A percentile compares a stretch with the other conserved stretches of the same genome.
These are phyloP conservation scores for Cyclotella atomus DNA, from an alignment of 108 stramenopile genomes.

Conservation along the genomic window DNA sequence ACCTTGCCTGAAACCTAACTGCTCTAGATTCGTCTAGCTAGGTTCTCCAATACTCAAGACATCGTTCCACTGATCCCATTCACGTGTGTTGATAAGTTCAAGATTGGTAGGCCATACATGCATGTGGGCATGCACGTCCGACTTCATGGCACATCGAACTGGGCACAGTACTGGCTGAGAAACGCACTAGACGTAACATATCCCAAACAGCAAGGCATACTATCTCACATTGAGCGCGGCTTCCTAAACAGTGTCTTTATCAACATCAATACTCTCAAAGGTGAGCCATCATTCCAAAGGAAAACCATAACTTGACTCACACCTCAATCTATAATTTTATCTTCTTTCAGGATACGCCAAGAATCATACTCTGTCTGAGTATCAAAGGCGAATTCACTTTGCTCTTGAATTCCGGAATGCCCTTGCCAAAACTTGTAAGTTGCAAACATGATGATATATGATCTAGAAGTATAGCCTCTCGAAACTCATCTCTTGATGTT, in stretches of 20 bases:
- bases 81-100: conserved; percentile 4
- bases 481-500: neutral
- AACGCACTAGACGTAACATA: conserved; percentile 24
- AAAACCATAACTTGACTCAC: too few relatives aligned
- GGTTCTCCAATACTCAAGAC: conserved; percentile 22
- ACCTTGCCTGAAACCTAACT: too few relatives aligned
- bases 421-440: conserved; percentile 19
- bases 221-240: neutral
- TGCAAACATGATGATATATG: too few relatives aligned
- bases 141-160: conserved; percentile 10
- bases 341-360: neutral
- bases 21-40: conserved; percentile 14
- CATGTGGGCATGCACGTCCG: conserved; percentile 31
- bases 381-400: conserved; percentile 21
- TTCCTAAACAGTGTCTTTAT: conserved; percentile 14
- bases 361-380: conserved; percentile 14
- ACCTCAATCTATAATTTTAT: too few relatives aligned
- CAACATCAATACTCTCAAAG: conserved; percentile 13
- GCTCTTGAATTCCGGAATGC: conserved; percentile 11
- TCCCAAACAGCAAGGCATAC: conserved; percentile 11
- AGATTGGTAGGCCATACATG: conserved; percentile 13
- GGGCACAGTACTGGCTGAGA: conserved; percentile 22
- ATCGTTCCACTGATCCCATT: conserved; percentile 20
- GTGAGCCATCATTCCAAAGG: conserved; percentile 2
- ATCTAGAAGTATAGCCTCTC: too few relatives aligned